phyloP scores from a whole-genome alignment of 2,329 filamentous ascomycete species.

The Trichoderma atroviride region DNA sequence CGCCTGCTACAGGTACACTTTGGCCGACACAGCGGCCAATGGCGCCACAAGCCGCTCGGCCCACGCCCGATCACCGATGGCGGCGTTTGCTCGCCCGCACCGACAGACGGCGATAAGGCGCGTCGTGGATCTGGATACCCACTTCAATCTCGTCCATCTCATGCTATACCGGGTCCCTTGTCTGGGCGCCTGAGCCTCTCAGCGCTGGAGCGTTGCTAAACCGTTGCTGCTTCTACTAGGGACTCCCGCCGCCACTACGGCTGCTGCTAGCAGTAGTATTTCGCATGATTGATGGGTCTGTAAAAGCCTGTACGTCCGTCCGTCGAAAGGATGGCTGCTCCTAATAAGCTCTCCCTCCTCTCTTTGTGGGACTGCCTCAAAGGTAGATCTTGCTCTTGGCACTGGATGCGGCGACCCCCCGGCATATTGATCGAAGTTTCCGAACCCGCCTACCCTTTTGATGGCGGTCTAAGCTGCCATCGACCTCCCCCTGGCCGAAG shows the following conservation, averaged over 20 bases:
- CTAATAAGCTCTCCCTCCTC: not conserved
- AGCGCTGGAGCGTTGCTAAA: not conserved
- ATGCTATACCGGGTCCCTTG: constrained; percentile 15
- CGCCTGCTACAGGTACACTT: constrained; percentile 2
- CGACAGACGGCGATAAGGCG: constrained; percentile 27
- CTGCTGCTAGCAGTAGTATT: not conserved
- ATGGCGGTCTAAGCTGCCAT: not conserved
- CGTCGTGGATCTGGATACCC: constrained; percentile 11
- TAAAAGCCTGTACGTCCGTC: constrained; percentile 9
- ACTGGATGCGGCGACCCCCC: not conserved
- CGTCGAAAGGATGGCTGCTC: constrained; percentile 4
- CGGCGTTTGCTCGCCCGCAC: constrained; percentile 28
- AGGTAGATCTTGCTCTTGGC: constrained; percentile 10
- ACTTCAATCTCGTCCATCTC: constrained; percentile 24
- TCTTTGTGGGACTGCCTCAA: not conserved
- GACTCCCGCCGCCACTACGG: not conserved
- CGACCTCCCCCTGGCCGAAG: constrained; percentile 1
- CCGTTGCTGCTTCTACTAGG: not conserved
- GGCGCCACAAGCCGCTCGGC: constrained; percentile 15
- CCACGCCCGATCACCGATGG: constrained; percentile 16
- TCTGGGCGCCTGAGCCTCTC: not conserved
- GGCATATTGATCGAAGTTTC: not conserved
- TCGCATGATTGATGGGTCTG: constrained; percentile 11
- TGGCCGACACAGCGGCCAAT: constrained; percentile 20
- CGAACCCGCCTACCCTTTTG: constrained; percentile 4